These are phyloP conservation scores for Escovopsis sp. DNA, from an alignment of 2,329 filamentous ascomycete species.

Conservation along the genomic window DNA sequence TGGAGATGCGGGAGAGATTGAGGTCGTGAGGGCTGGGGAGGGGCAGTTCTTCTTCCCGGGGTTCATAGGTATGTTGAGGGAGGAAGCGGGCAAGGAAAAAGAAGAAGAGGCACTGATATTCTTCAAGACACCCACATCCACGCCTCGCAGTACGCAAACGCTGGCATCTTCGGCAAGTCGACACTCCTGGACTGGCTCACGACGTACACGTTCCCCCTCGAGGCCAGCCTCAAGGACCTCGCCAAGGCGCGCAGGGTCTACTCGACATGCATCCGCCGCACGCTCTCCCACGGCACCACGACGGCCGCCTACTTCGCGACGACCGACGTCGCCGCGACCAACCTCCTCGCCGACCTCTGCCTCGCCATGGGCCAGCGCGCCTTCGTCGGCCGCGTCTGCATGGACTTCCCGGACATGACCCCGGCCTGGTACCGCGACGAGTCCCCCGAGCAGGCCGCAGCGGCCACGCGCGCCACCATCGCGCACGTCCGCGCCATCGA, in stretches of 20 bases:
- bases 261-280: conserved; percentile 59
- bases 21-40: conserved; percentile 20
- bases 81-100: too few relatives aligned
- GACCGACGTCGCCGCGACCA: conserved; percentile 74
- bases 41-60: conserved; percentile 71
- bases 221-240: conserved; percentile 54
- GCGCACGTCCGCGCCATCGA: conserved; percentile 54
- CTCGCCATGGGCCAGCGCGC: conserved; percentile 69
- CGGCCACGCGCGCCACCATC: conserved; percentile 43
- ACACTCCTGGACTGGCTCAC: conserved; percentile 89
- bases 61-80: conserved; percentile 48
- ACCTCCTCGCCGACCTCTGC: conserved; percentile 75
- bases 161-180: conserved; percentile 82
- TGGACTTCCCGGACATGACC: conserved; percentile 55
- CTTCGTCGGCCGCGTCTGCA: conserved; percentile 86
- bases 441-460: conserved; percentile 39
- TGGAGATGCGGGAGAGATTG: conserved; percentile 18
- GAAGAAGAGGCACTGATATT: neutral
- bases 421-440: conserved; percentile 71
- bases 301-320: conserved; percentile 93
- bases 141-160: conserved; percentile 87
- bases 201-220: conserved; percentile 88
- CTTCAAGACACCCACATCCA: conserved; percentile 79
- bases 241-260: conserved; percentile 57
- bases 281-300: conserved; percentile 80